Base-by-base conservation (phyloP, 2,329 filamentous ascomycete genomes). In the Pseudogymnoascus sp. region DNA sequence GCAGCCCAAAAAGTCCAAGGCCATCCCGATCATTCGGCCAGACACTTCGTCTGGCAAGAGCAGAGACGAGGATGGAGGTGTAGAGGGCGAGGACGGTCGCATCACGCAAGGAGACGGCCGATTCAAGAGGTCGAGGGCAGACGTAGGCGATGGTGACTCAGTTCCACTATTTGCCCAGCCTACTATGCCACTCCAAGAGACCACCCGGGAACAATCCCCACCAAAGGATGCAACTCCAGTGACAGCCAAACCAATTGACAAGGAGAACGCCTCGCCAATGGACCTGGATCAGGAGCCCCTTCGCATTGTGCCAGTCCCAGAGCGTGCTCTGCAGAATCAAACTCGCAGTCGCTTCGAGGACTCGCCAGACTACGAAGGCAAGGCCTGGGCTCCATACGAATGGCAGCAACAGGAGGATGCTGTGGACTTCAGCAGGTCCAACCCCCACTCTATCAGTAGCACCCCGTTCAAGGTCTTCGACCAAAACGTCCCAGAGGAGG, bases 1-100 rank as follows among this genome's bases (percentile, higher is more conserved):
- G 70, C 82, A 87, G 5, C 74, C 77, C 0, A 91, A 89, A 75
- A 86, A 85, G 69, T 90, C 87, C 4, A 97, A 94, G 76, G 91
- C 91, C 8, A 83, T 96, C 62, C 89, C 92, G 0, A 95, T 96
- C 66, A 76, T 93, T 8, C 81, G 81, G 40, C 89, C 90, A 1
- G 80, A 85, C 63, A 85, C 79, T 69, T 76, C 66, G 64, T 77
- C 79, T 67, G 74, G 77, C 66, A 70, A 72, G 28, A 72, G 73
- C 53, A 70, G 71, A 63, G 71, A 72, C 28, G 74, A 73, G 33
- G 71, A 70, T 62, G 71, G 77, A 18, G 74, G 74, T 14, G 71
- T 75, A 8, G 81, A 88, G 64, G 84, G 85, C 65, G 79, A 82
- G 2, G 80, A 87, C 65, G 86, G 86, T 14, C 84, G 85, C 25